Evolutionary conservation across 108 stramenopile species (phyloP).

Genomic region (Nitzschia sp.): DNA sequence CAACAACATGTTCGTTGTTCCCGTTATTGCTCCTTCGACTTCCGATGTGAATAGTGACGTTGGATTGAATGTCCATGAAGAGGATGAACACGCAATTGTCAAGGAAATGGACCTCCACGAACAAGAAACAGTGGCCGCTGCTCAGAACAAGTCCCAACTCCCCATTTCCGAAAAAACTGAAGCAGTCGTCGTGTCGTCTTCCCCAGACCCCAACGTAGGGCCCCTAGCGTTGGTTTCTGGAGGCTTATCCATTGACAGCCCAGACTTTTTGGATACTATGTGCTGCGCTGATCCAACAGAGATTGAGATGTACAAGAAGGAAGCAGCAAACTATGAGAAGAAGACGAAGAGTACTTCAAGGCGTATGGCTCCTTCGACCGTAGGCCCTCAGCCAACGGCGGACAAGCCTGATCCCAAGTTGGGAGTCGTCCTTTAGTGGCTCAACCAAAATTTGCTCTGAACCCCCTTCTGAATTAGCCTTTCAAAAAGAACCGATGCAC

Average conservation of each 20-base stretch:
- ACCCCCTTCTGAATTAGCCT: not conserved
- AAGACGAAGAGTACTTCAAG: not conserved
- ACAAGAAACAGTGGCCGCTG: not conserved
- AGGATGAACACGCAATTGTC: not conserved
- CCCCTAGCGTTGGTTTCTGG: no score
- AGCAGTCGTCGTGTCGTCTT: no score
- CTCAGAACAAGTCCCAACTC: not conserved
- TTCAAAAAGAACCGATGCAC: no score
- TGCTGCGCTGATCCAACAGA: conserved; percentile 15
- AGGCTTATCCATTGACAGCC: not conserved
- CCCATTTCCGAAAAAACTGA: not conserved
- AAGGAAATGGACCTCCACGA: not conserved
- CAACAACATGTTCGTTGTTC: no score
- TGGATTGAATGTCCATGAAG: not conserved
- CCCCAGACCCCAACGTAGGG: no score
- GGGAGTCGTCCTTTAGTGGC: not conserved
- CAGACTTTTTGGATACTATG: conserved; percentile 21
- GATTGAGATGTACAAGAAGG: conserved; percentile 4
- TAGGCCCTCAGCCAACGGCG: not conserved
- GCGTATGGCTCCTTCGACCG: not conserved
- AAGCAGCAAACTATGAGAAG: not conserved
- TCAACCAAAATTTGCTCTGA: not conserved
- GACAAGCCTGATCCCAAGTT: not conserved
- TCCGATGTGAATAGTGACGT: not conserved
- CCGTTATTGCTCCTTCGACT: not conserved